A percentile compares a stretch with the other conserved stretches of the same genome.
These are phyloP conservation scores for Cicer chorassanicum DNA, from an alignment of 306 rosid species.

Conservation along the genomic window DNA sequence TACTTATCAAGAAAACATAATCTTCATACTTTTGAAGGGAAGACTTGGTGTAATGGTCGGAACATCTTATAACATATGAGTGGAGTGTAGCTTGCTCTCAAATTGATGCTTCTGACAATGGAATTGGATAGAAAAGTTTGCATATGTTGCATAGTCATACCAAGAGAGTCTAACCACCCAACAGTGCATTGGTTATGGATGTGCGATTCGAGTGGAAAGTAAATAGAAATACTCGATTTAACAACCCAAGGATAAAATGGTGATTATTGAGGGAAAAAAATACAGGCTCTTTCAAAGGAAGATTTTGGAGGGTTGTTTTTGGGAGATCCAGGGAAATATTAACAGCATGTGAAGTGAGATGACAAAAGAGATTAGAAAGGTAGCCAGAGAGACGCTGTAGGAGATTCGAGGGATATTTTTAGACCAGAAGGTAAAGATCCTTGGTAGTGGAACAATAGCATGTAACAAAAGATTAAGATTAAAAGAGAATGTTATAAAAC, in stretches of 20 bases:
- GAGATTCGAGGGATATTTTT: background rate
- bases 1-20: conserved; percentile 25
- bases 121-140: background rate
- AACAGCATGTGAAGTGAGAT: background rate
- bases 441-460: background rate
- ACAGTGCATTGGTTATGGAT: background rate
- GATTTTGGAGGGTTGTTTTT: background rate
- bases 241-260: background rate
- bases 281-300: background rate
- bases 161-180: background rate
- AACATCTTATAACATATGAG: background rate
- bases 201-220: background rate
- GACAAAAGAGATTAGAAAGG: background rate
- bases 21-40: background rate
- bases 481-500: background rate
- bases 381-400: background rate
- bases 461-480: background rate
- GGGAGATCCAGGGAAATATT: background rate
- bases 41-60: background rate
- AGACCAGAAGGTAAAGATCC: background rate
- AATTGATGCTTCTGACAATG: background rate
- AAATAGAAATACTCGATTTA: background rate
- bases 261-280: background rate
- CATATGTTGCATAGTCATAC: background rate
- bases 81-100: background rate